Conservation (phyloP, 129 eudicot genomes). For the Helianthus tuberosus region DNA sequence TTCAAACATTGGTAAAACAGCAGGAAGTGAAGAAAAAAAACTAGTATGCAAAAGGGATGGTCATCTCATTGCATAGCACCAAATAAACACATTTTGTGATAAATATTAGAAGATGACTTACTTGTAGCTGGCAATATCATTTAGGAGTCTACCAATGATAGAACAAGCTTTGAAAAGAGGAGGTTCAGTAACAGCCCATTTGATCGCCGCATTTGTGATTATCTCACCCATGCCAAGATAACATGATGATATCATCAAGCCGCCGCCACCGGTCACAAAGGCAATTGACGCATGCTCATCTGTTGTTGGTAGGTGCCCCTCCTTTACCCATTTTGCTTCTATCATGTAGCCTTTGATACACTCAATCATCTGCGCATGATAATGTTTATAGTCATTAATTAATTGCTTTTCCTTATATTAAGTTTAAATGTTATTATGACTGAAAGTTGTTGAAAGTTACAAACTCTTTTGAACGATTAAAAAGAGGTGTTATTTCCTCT, state of each 20-base stretch:
- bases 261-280: not conserved
- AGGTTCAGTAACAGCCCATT: not conserved
- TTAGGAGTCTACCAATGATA: not conserved
- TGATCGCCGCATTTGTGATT: not conserved
- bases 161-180: not conserved
- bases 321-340: constrained; percentile 9
- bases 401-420: not conserved
- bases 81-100: too few species aligned
- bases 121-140: not conserved
- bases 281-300: not conserved
- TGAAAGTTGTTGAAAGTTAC: not conserved
- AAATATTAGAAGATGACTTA: not conserved
- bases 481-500: not conserved
- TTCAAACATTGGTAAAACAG: too few species aligned
- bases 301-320: not conserved
- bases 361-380: not conserved
- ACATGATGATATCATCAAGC: not conserved
- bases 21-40: too few species aligned
- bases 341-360: not conserved
- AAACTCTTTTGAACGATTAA: constrained; percentile 3
- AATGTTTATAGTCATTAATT: not conserved
- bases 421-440: not conserved
- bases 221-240: constrained; percentile 1
- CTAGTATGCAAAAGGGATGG: too few species aligned
- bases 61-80: too few species aligned